Percentiles rank a stretch among this genome's conserved stretches.
Evolutionary conservation across 1,284 basidiomycete species (phyloP).

Genomic region (Marasmius tenuissimus): DNA sequence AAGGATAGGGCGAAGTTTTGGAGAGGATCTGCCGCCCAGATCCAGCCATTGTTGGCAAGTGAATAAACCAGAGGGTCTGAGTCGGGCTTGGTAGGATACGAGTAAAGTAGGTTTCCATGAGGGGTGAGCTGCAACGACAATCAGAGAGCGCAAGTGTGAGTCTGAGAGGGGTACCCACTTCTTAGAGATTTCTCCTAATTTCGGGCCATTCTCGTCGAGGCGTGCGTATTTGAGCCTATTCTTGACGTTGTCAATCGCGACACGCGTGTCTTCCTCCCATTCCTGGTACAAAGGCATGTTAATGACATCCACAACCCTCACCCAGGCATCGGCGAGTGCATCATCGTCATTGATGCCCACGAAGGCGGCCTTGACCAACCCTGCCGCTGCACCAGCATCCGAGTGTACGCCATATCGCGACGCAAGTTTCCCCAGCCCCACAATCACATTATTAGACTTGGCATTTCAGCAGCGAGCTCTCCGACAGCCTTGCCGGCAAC

Average conservation of each 20-base stretch:
- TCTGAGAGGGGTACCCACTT: conserved; percentile 48
- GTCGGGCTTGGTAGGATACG: conserved; percentile 61
- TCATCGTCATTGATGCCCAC: conserved; percentile 49
- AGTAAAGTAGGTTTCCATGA: conserved; percentile 91
- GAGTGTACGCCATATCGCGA: conserved; percentile 70
- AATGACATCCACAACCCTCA: conserved; percentile 75
- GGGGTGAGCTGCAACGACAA: conserved; percentile 56
- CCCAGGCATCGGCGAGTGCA: conserved; percentile 71
- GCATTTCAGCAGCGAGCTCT: conserved; percentile 70
- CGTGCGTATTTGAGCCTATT: conserved; percentile 81
- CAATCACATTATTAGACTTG: conserved; percentile 52
- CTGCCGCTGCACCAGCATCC: conserved; percentile 60
- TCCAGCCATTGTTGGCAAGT: conserved; percentile 98
- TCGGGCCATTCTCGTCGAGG: conserved; percentile 81
- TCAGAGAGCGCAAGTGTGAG: conserved; percentile 3
- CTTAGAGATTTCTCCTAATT: conserved; percentile 77
- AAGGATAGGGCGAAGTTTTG: conserved; percentile 94
- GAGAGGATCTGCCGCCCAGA: conserved; percentile 95
- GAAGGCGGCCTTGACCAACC: conserved; percentile 73
- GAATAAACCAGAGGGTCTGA: conserved; percentile 74
- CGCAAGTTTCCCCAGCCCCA: conserved; percentile 59
- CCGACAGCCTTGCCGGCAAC: conserved; percentile 60
- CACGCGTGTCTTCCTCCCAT: conserved; percentile 80
- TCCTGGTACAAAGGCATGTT: conserved; percentile 87
- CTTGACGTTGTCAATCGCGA: conserved; percentile 73